phyloP scores from a whole-genome alignment of 345 rosid species.

The Cardamine resedifolia region DNA sequence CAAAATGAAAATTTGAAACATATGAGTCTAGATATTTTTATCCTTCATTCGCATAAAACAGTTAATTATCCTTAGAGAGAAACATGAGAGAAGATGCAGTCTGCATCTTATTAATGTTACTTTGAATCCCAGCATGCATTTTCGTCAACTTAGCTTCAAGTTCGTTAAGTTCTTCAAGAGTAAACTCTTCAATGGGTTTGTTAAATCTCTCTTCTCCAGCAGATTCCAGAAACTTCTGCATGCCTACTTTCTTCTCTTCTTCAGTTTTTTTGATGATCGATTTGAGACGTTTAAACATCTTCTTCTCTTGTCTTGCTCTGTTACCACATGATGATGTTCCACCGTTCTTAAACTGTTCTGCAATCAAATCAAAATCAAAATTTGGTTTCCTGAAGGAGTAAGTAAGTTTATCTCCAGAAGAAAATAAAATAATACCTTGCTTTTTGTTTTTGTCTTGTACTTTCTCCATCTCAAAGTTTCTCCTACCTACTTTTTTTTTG shows the following conservation, averaged over 20 bases:
- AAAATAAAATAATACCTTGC: conserved; percentile 40
- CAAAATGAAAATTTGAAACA: background rate
- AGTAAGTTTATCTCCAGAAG: conserved; percentile 43
- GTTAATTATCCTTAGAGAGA: conserved; percentile 1
- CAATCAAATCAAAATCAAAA: conserved; percentile 27
- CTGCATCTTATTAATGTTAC: conserved; percentile 7
- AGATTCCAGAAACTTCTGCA: no score
- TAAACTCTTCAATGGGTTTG: conserved; percentile 30
- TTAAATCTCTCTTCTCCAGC: conserved; percentile 30
- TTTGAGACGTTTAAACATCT: conserved; percentile 21
- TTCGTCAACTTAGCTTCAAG: conserved; percentile 9
- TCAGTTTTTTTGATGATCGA: background rate
- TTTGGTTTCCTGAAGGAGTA: conserved; percentile 41
- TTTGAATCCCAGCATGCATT: background rate
- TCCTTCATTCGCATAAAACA: background rate
- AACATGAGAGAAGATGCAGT: conserved; percentile 21
- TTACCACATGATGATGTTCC: conserved; percentile 9
- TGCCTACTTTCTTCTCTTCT: conserved; percentile 37
- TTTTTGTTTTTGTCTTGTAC: conserved; percentile 39
- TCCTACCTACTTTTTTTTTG: conserved; percentile 34
- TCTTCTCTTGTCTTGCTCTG: conserved; percentile 17
- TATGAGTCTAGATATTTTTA: background rate
- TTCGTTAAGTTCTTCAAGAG: conserved; percentile 29
- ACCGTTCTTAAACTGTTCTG: conserved; percentile 30
- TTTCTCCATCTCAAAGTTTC: conserved; percentile 39